Evolutionary conservation across 2,329 filamentous ascomycete genomes (phyloP).

Genomic region (Botrytis porri): DNA sequence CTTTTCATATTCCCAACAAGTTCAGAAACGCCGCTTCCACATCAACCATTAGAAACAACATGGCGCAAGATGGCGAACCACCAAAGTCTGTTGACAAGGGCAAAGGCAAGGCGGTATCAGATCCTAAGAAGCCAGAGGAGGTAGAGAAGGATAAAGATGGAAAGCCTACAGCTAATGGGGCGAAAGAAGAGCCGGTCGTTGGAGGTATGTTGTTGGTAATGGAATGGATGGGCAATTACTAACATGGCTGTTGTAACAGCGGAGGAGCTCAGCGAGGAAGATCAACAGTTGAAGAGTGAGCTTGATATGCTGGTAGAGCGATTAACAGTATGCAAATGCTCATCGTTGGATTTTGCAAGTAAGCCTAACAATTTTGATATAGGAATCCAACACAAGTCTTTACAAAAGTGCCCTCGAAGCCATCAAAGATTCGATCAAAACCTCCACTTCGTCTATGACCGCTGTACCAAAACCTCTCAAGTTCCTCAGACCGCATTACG

Average conservation of each 20-base stretch:
- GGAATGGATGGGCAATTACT: constrained; percentile 38
- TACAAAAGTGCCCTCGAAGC: constrained; percentile 92
- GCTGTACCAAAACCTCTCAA: constrained; percentile 98
- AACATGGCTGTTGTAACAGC: constrained; percentile 39
- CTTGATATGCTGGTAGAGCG: constrained; percentile 97
- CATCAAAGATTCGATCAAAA: constrained; percentile 99
- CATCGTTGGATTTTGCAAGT: not conserved
- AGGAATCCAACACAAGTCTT: constrained; percentile 83
- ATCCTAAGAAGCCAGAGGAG: constrained; percentile 59
- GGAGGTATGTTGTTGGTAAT: constrained; percentile 39
- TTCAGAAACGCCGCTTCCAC: constrained; percentile 17
- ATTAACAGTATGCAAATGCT: constrained; percentile 63
- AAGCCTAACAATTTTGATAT: constrained; percentile 26
- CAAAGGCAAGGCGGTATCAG: constrained; percentile 80
- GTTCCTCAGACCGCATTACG: constrained; percentile 95
- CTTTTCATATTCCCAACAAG: not conserved
- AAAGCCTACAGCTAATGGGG: constrained; percentile 67
- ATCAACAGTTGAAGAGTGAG: constrained; percentile 96
- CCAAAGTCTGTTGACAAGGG: constrained; percentile 86
- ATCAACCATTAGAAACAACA: constrained; percentile 46
- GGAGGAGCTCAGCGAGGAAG: constrained; percentile 96
- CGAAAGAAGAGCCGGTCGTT: constrained; percentile 63
- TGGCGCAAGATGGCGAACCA: constrained; percentile 93
- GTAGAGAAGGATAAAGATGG: constrained; percentile 65
- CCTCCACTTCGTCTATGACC: constrained; percentile 98